Percentiles rank a stretch among this genome's conserved stretches.
Evolutionary conservation across 73 alveolate species (phyloP).

Genomic region (Paramecium caudatum): DNA sequence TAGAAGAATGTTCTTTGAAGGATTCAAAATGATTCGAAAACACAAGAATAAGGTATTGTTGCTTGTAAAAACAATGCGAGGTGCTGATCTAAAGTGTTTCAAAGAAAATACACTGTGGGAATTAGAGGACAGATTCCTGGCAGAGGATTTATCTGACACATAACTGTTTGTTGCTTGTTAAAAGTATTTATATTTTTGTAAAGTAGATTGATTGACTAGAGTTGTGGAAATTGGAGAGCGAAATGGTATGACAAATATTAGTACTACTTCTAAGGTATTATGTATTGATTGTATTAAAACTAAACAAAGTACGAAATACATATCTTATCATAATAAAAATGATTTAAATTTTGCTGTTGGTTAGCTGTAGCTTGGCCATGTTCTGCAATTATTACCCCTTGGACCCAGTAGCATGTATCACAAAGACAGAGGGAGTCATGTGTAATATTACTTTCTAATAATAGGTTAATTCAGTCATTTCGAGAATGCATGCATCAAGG

Average conservation of each 20-base stretch:
- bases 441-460: neutral
- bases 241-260: neutral
- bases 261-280: neutral
- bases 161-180: neutral
- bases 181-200: neutral
- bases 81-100: slow-evolving; percentile 75
- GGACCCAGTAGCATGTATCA: slow-evolving; percentile 51
- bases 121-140: slow-evolving; percentile 5
- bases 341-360: neutral
- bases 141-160: neutral
- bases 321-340: slow-evolving; percentile 1
- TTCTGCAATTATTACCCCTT: slow-evolving; percentile 55
- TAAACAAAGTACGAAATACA: neutral
- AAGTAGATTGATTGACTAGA: neutral
- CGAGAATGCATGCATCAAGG: slow-evolving; percentile 42
- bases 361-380: neutral
- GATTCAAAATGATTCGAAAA: slow-evolving; percentile 75
- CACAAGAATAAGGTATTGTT: slow-evolving; percentile 90
- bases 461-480: slow-evolving; percentile 29
- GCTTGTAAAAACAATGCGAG: slow-evolving; percentile 95
- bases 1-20: slow-evolving; percentile 74
- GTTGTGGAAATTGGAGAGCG: neutral
- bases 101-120: neutral
- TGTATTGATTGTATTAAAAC: neutral
- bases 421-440: slow-evolving; percentile 31